Conservation (phyloP, 305 asterid species). For the Salvia sclarea region DNA sequence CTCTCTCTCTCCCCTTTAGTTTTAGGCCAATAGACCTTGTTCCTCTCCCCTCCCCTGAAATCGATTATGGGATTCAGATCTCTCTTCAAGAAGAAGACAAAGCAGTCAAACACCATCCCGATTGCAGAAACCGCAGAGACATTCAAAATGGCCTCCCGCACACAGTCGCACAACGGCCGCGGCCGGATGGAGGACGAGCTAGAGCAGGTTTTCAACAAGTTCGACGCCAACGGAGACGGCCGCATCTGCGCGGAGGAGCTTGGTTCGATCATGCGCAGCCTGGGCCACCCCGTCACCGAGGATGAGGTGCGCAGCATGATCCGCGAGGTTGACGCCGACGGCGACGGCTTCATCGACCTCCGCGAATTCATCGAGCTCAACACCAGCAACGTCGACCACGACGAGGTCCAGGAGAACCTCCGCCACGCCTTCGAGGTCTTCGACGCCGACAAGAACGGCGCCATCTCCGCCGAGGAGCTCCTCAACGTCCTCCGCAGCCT, state of each 20-base stretch:
- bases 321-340: slow-evolving; percentile 77
- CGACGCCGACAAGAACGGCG: slow-evolving; percentile 71
- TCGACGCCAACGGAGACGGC: slow-evolving; percentile 86
- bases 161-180: slow-evolving; percentile 45
- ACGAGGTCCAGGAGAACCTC: slow-evolving; percentile 57
- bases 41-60: too few relatives aligned
- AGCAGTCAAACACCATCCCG: slow-evolving; percentile 15
- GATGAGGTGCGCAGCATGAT: slow-evolving; percentile 66
- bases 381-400: slow-evolving; percentile 55
- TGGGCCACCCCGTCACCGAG: slow-evolving; percentile 52
- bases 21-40: too few relatives aligned
- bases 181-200: slow-evolving; percentile 60
- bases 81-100: slow-evolving; percentile 56
- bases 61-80: slow-evolving; percentile 65
- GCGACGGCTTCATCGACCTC: slow-evolving; percentile 85
- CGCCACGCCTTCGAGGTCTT: slow-evolving; percentile 76
- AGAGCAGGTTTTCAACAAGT: slow-evolving; percentile 77
- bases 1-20: too few relatives aligned
- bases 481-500: slow-evolving; percentile 64
- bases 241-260: slow-evolving; percentile 70
- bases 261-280: slow-evolving; percentile 69
- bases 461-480: slow-evolving; percentile 75
- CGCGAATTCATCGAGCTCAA: slow-evolving; percentile 77
- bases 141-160: slow-evolving; percentile 22
- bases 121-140: slow-evolving; percentile 10